phyloP scores from a whole-genome alignment of 139 green algal species.

The Chara braunii region DNA sequence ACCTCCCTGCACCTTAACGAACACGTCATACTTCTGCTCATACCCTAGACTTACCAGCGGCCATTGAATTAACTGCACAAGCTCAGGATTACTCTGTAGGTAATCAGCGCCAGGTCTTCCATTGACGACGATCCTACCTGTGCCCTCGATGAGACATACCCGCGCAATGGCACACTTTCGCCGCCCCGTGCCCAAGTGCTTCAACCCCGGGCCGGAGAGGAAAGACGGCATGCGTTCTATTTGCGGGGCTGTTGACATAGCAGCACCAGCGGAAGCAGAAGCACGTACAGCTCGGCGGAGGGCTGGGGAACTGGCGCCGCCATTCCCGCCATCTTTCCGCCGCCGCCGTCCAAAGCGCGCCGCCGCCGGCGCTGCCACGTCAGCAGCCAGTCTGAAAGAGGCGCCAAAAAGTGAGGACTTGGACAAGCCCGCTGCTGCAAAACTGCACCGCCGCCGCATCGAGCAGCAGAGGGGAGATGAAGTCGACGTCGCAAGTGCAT shows the following conservation, averaged over 20 bases:
- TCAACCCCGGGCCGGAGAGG: neutral
- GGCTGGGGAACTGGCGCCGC: too few relatives aligned
- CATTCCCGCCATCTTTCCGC: too few relatives aligned
- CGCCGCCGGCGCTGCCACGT: too few relatives aligned
- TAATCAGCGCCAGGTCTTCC: conserved; percentile 10
- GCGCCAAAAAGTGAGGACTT: too few relatives aligned
- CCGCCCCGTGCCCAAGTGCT: conserved; percentile 12
- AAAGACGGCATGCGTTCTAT: neutral
- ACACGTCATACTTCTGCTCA: conserved; percentile 29
- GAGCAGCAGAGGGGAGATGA: too few relatives aligned
- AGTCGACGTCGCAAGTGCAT: too few relatives aligned
- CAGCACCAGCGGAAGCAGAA: neutral
- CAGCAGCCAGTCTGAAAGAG: too few relatives aligned
- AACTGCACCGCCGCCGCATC: too few relatives aligned
- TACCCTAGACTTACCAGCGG: conserved; percentile 18
- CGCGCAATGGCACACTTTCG: conserved; percentile 33
- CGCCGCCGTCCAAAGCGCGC: too few relatives aligned
- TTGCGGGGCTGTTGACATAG: neutral
- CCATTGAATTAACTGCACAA: conserved; percentile 8
- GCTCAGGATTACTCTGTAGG: conserved; percentile 12
- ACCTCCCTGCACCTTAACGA: conserved; percentile 27
- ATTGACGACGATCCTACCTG: conserved; percentile 21
- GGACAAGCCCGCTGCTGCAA: too few relatives aligned
- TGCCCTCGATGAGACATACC: conserved; percentile 23
- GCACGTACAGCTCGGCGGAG: neutral